phyloP scores from a whole-genome alignment of 768 basidiomycete genomes.

The Lenzites betulinus region DNA sequence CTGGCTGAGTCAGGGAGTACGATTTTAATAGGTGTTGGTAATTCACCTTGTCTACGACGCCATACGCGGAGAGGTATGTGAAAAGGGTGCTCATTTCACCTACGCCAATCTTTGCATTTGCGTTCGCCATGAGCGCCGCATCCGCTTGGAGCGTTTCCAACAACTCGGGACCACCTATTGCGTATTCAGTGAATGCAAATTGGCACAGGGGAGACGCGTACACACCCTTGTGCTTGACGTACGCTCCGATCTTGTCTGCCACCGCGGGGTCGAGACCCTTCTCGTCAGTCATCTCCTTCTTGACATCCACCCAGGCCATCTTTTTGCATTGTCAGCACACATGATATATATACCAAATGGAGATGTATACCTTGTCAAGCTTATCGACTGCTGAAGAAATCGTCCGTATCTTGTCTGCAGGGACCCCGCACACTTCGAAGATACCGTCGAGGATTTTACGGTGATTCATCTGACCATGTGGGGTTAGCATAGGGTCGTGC shows the following conservation, averaged over 20 bases:
- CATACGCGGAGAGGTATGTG: slow-evolving; percentile 77
- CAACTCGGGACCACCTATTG: slow-evolving; percentile 73
- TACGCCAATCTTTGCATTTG: slow-evolving; percentile 78
- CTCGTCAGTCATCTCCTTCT: slow-evolving; percentile 95
- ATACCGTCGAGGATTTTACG: slow-evolving; percentile 96
- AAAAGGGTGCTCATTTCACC: slow-evolving; percentile 87
- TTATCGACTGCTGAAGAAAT: slow-evolving; percentile 99
- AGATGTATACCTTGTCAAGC: slow-evolving; percentile 79
- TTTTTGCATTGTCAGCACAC: slow-evolving; percentile 30
- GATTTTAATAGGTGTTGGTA: neutral
- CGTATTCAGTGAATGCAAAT: neutral
- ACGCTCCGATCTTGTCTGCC: slow-evolving; percentile 95
- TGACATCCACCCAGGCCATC: slow-evolving; percentile 90
- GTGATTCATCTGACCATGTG: slow-evolving; percentile 76
- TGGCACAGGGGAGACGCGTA: neutral
- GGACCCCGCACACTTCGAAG: slow-evolving; percentile 95
- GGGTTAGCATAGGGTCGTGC: neutral
- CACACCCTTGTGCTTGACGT: slow-evolving; percentile 91
- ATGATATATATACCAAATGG: no score
- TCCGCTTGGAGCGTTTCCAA: slow-evolving; percentile 72
- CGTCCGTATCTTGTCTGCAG: slow-evolving; percentile 81
- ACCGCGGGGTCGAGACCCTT: slow-evolving; percentile 81
- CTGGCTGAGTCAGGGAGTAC: neutral
- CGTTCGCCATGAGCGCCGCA: slow-evolving; percentile 62
- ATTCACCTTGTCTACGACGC: slow-evolving; percentile 70